Evolutionary conservation across 2,329 filamentous ascomycete species (phyloP).

Genomic region (Reticulascus tulasneorum): DNA sequence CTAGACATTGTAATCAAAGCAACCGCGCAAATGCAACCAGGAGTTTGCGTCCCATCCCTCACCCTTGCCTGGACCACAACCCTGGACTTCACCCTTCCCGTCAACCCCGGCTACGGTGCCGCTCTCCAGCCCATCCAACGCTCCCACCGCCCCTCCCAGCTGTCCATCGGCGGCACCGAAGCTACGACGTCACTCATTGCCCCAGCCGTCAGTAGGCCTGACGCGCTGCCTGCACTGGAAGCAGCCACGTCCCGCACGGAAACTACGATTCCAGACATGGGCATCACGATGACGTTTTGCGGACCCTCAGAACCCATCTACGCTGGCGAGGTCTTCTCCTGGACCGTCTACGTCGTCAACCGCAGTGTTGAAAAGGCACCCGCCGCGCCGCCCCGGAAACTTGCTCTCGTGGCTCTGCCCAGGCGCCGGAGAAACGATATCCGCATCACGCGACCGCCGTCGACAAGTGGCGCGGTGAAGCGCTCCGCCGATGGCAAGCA

Average conservation of each 20-base stretch:
- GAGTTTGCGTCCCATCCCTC: slow-evolving; percentile 56
- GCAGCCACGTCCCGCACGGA: slow-evolving; percentile 45
- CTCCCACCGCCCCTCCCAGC: slow-evolving; percentile 58
- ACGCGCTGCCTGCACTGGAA: slow-evolving; percentile 57
- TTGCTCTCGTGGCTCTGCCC: slow-evolving; percentile 66
- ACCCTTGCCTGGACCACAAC: slow-evolving; percentile 64
- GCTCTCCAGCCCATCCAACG: slow-evolving; percentile 57
- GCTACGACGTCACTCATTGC: slow-evolving; percentile 52
- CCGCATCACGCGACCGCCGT: slow-evolving; percentile 49
- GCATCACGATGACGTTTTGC: slow-evolving; percentile 72
- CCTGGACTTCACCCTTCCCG: slow-evolving; percentile 64
- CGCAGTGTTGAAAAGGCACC: slow-evolving; percentile 45
- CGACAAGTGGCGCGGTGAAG: slow-evolving; percentile 38
- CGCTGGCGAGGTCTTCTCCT: slow-evolving; percentile 64
- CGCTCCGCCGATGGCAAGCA: slow-evolving; percentile 21
- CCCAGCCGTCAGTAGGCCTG: slow-evolving; percentile 54
- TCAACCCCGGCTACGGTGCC: slow-evolving; percentile 59
- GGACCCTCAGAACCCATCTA: slow-evolving; percentile 53
- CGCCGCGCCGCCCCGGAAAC: slow-evolving; percentile 52
- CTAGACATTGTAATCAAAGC: slow-evolving; percentile 59
- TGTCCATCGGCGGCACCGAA: slow-evolving; percentile 55
- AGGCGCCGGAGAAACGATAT: slow-evolving; percentile 57
- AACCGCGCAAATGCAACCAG: slow-evolving; percentile 51
- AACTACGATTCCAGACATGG: slow-evolving; percentile 54
- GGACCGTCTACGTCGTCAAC: slow-evolving; percentile 75